phyloP scores from a whole-genome alignment of 2,329 filamentous ascomycete genomes.

The Fusarium sp. region DNA sequence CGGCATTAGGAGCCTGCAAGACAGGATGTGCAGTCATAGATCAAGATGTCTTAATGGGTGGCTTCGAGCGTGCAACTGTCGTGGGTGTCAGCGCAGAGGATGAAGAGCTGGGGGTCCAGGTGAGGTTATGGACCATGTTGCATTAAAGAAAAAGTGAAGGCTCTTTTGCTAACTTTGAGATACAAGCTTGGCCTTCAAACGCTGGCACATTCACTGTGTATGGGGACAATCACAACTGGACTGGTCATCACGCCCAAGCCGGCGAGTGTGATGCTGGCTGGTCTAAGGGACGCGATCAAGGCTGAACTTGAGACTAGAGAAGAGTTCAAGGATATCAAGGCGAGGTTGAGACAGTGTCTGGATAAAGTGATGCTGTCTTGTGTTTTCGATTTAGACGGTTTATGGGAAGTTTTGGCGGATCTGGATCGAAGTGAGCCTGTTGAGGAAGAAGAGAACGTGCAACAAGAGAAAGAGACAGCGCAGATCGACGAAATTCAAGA shows the following conservation, averaged over 20 bases:
- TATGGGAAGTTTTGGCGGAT: slow-evolving; percentile 71
- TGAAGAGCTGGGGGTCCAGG: slow-evolving; percentile 63
- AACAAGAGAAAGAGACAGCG: neutral
- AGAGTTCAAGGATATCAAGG: slow-evolving; percentile 36
- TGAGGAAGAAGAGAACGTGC: slow-evolving; percentile 53
- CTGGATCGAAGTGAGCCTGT: slow-evolving; percentile 55
- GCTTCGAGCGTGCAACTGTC: slow-evolving; percentile 66
- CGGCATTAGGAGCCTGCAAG: slow-evolving; percentile 51
- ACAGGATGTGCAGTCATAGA: slow-evolving; percentile 68
- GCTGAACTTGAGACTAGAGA: slow-evolving; percentile 52
- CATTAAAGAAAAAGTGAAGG: too few relatives aligned
- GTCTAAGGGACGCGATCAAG: slow-evolving; percentile 59
- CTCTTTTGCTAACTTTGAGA: slow-evolving; percentile 23
- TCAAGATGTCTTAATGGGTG: slow-evolving; percentile 62
- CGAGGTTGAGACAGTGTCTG: slow-evolving; percentile 57
- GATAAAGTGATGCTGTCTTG: slow-evolving; percentile 68
- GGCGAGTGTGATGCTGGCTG: slow-evolving; percentile 57
- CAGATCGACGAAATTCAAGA: slow-evolving; percentile 52
- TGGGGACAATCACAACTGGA: slow-evolving; percentile 48
- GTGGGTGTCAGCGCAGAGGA: slow-evolving; percentile 70
- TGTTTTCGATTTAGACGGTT: slow-evolving; percentile 72
- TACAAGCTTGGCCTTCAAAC: slow-evolving; percentile 65
- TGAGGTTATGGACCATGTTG: slow-evolving; percentile 50
- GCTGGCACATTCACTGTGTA: slow-evolving; percentile 59
- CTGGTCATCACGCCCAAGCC: slow-evolving; percentile 67